These are phyloP conservation scores for Cryptococcus neoformans DNA, from an alignment of 1,284 basidiomycete genomes.

Conservation along the genomic window DNA sequence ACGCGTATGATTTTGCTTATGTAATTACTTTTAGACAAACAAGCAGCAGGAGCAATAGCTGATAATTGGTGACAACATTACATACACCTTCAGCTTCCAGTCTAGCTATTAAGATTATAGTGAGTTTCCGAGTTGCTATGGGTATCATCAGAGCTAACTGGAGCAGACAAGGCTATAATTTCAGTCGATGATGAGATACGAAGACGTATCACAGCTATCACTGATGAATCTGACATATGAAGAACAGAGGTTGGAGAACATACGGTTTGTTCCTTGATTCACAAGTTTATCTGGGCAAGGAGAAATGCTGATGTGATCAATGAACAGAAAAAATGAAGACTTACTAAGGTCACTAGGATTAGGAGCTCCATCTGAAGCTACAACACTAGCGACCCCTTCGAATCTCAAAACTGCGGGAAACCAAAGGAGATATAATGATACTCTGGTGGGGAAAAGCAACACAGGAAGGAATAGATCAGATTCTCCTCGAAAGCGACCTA, in stretches of 20 bases:
- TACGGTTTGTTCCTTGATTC: constrained; percentile 16
- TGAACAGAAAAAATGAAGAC: constrained; percentile 31
- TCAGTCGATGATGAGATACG: too few relatives aligned
- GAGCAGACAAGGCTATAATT: too few relatives aligned
- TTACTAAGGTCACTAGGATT: constrained; percentile 35
- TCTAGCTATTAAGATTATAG: too few relatives aligned
- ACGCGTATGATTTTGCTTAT: too few relatives aligned
- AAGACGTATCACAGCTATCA: neutral
- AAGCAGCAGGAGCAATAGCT: too few relatives aligned
- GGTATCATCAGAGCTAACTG: too few relatives aligned
- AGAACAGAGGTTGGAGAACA: constrained; percentile 27
- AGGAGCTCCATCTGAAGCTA: constrained; percentile 2
- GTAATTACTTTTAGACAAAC: too few relatives aligned
- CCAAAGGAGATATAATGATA: neutral
- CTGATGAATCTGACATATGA: constrained; percentile 18
- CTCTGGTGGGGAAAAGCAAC: neutral
- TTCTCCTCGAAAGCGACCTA: too few relatives aligned
- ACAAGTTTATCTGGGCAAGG: neutral
- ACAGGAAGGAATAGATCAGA: neutral
- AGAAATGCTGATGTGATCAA: neutral
- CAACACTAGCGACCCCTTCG: constrained; percentile 1
- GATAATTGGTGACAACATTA: too few relatives aligned
- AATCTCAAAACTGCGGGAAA: constrained; percentile 4
- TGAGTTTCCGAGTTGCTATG: too few relatives aligned
- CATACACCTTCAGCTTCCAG: too few relatives aligned